These are phyloP conservation scores for Beauveria bassiana DNA, from an alignment of 2,329 filamentous ascomycete species.

Conservation along the genomic window DNA sequence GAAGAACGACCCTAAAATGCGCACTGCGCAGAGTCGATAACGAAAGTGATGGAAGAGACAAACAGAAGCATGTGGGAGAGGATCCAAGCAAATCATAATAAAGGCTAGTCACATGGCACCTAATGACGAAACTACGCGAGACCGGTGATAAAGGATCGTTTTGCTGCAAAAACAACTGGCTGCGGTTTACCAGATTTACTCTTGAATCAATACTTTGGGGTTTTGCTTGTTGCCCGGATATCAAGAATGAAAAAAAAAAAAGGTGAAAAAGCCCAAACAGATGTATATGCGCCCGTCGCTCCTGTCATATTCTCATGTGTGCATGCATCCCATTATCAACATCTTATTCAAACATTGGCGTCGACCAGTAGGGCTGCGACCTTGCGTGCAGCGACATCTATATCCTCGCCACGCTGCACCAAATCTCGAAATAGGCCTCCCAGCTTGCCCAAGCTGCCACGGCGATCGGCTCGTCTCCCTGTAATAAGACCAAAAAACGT, in stretches of 20 bases:
- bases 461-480: slow-evolving; percentile 55
- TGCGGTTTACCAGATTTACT: not conserved
- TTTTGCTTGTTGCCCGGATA: not conserved
- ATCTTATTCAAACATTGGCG: not conserved
- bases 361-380: slow-evolving; percentile 50
- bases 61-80: not conserved
- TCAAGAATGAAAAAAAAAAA: not conserved
- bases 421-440: slow-evolving; percentile 54
- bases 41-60: not conserved
- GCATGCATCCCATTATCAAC: not conserved
- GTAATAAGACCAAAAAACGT: slow-evolving; percentile 7
- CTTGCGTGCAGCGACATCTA: slow-evolving; percentile 48
- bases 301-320: slow-evolving; percentile 6
- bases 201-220: not conserved
- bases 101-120: not conserved
- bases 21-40: not conserved
- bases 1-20: not conserved
- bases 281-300: slow-evolving; percentile 7
- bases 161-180: not conserved
- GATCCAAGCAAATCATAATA: not conserved
- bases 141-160: not conserved
- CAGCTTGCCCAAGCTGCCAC: slow-evolving; percentile 48
- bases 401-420: slow-evolving; percentile 45
- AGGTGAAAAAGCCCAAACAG: slow-evolving; percentile 16
- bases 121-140: not conserved